phyloP scores from a whole-genome alignment of 768 basidiomycete genomes.

The Terana coerulea region DNA sequence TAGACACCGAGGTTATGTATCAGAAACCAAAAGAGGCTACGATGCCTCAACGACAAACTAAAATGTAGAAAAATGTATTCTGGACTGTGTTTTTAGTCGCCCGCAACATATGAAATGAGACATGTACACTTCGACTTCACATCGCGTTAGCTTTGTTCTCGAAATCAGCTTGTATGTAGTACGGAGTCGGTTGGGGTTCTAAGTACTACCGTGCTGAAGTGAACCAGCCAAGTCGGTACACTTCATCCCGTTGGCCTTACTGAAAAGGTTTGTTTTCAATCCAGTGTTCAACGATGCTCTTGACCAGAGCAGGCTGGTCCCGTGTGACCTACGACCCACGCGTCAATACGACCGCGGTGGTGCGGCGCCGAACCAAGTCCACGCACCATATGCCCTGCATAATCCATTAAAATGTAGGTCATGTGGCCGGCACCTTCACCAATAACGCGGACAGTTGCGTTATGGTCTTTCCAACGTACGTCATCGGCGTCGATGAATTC shows the following conservation, averaged over 20 bases:
- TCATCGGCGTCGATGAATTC: background rate
- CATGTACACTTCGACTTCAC: too few species aligned
- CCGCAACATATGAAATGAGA: too few species aligned
- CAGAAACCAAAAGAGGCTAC: background rate
- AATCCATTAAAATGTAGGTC: slow-evolving; percentile 26
- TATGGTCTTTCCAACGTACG: background rate
- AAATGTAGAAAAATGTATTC: background rate
- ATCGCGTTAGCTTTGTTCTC: too few species aligned
- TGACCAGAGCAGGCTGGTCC: slow-evolving; percentile 21
- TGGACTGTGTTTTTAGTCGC: background rate
- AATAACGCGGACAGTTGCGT: slow-evolving; percentile 22
- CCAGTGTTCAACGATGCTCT: slow-evolving; percentile 22
- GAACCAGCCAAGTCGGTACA: too few species aligned
- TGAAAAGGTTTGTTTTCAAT: slow-evolving; percentile 15
- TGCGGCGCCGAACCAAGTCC: background rate
- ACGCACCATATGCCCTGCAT: slow-evolving; percentile 29
- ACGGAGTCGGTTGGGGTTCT: too few species aligned
- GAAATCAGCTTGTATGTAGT: too few species aligned
- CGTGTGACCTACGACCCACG: background rate
- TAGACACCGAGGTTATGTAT: too few species aligned
- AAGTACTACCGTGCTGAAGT: too few species aligned
- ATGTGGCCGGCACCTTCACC: slow-evolving; percentile 28
- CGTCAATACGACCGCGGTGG: background rate
- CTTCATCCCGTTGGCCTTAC: too few species aligned
- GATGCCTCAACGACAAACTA: background rate